These are phyloP conservation scores for Penicillium capsulatum DNA, from an alignment of 2,329 filamentous ascomycete species.

Conservation along the genomic window DNA sequence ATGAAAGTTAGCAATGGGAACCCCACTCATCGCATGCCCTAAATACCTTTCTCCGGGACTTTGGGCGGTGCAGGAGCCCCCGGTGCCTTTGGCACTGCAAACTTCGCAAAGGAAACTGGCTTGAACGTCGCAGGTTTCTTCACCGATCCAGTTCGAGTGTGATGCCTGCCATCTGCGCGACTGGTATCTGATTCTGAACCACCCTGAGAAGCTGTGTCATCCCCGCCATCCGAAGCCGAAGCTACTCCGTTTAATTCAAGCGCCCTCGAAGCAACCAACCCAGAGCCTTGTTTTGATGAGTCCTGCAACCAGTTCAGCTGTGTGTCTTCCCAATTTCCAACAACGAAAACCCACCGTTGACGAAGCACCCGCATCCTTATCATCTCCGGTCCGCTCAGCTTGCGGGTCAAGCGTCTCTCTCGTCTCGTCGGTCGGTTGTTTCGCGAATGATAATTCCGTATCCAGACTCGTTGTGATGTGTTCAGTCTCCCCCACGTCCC, in stretches of 20 bases:
- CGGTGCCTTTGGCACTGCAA: slow-evolving; percentile 60
- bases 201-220: slow-evolving; percentile 42
- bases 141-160: slow-evolving; percentile 47
- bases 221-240: slow-evolving; percentile 35
- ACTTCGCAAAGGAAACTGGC: slow-evolving; percentile 63
- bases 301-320: slow-evolving; percentile 26
- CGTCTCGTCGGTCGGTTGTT: slow-evolving; percentile 24
- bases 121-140: slow-evolving; percentile 63
- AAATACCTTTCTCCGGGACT: slow-evolving; percentile 52
- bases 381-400: slow-evolving; percentile 21
- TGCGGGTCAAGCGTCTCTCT: slow-evolving; percentile 15
- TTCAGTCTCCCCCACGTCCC: slow-evolving; percentile 43
- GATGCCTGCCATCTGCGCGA: slow-evolving; percentile 48
- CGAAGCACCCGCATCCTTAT: slow-evolving; percentile 24
- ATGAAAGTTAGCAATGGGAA: background rate
- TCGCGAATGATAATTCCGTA: slow-evolving; percentile 24
- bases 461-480: slow-evolving; percentile 37
- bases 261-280: slow-evolving; percentile 33
- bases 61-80: slow-evolving; percentile 50
- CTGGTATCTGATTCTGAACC: slow-evolving; percentile 63
- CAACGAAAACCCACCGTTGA: slow-evolving; percentile 30
- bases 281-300: slow-evolving; percentile 28
- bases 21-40: slow-evolving; percentile 7
- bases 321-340: slow-evolving; percentile 7
- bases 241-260: slow-evolving; percentile 40